A percentile compares a stretch with the other conserved stretches of the same genome.
phyloP scores from a whole-genome alignment of 2,329 filamentous ascomycete genomes.

The Pseudocercospora fijiensis region DNA sequence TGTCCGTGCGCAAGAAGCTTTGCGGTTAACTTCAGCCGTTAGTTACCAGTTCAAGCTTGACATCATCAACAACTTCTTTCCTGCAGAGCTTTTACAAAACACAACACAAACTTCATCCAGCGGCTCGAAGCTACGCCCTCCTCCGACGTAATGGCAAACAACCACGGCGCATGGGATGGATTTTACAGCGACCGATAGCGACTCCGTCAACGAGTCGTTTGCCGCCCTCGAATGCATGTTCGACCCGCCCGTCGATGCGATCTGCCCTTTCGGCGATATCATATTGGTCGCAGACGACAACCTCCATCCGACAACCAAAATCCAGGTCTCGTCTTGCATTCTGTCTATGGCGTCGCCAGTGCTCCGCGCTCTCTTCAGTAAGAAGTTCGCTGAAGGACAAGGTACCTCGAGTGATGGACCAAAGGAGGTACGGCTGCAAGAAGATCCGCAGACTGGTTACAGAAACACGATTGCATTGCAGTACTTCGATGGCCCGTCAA shows the following conservation, averaged over 20 bases:
- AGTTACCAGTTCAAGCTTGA: not conserved
- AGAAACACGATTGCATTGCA: slow-evolving; percentile 20
- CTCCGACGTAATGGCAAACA: not conserved
- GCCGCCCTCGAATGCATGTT: slow-evolving; percentile 17
- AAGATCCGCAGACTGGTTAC: slow-evolving; percentile 6
- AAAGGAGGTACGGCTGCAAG: slow-evolving; percentile 16
- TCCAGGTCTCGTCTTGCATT: slow-evolving; percentile 25
- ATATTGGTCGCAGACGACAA: slow-evolving; percentile 21
- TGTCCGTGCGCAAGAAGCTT: not conserved
- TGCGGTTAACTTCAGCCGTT: no score
- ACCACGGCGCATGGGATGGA: not conserved
- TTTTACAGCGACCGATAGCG: not conserved
- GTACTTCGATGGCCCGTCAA: slow-evolving; percentile 1
- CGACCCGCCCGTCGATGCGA: slow-evolving; percentile 8
- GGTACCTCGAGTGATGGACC: not conserved
- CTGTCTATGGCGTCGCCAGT: slow-evolving; percentile 19
- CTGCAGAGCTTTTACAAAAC: not conserved
- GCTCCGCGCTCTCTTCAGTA: slow-evolving; percentile 23
- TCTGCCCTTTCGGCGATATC: slow-evolving; percentile 26
- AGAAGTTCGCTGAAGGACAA: slow-evolving; percentile 20
- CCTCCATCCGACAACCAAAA: slow-evolving; percentile 16
- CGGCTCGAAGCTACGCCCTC: not conserved
- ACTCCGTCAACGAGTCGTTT: not conserved
- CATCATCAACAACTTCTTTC: no score
- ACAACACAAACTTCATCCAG: no score